These are phyloP conservation scores for Rhizodiscina lignyota DNA, from an alignment of 495 filamentous ascomycete species.

Conservation along the genomic window DNA sequence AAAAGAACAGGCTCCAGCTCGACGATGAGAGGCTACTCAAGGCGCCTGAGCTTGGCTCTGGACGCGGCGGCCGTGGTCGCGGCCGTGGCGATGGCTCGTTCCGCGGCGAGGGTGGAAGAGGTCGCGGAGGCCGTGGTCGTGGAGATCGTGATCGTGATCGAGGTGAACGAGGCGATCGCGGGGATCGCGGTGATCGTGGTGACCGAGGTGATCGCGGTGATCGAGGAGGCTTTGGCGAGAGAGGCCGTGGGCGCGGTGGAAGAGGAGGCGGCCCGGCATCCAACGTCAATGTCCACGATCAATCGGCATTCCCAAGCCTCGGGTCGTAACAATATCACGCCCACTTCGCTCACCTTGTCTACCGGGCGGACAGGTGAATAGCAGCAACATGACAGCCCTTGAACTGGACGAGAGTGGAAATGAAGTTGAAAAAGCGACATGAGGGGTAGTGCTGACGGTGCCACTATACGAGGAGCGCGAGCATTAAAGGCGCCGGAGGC, in stretches of 20 bases:
- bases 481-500: no score
- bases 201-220: neutral
- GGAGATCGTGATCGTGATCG: slow-evolving; percentile 24
- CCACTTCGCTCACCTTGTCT: no score
- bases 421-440: no score
- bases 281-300: neutral
- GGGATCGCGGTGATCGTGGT: neutral
- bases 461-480: no score
- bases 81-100: slow-evolving; percentile 19
- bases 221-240: neutral
- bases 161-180: slow-evolving; percentile 7
- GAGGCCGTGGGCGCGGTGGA: neutral
- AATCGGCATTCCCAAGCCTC: neutral
- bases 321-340: neutral
- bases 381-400: no score
- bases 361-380: no score
- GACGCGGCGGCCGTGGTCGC: slow-evolving; percentile 24
- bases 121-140: slow-evolving; percentile 17
- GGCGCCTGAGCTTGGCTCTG: slow-evolving; percentile 9
- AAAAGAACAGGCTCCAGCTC: slow-evolving; percentile 76
- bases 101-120: slow-evolving; percentile 13
- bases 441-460: no score
- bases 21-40: slow-evolving; percentile 57
- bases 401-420: no score
- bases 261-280: neutral